phyloP scores from a whole-genome alignment of 192 early-diverging fungal species.

The Geranomyces michiganensis region DNA sequence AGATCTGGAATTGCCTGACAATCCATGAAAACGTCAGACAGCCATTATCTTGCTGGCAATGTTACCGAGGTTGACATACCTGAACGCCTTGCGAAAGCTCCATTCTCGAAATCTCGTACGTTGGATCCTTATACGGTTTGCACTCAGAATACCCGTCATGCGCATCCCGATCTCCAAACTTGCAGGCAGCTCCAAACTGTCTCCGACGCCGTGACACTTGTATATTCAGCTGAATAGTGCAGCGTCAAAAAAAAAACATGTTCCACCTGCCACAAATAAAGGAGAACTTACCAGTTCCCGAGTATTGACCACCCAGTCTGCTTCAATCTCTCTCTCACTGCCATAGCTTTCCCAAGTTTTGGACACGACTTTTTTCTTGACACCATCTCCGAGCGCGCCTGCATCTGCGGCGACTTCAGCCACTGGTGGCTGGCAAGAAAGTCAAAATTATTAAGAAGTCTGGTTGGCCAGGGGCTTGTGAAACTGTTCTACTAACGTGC shows the following conservation, averaged over 20 bases:
- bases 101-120: slow-evolving; percentile 52
- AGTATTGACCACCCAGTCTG: slow-evolving; percentile 48
- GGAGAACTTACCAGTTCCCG: slow-evolving; percentile 42
- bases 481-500: slow-evolving; percentile 29
- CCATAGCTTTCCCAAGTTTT: slow-evolving; percentile 57
- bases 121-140: slow-evolving; percentile 55
- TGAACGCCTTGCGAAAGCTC: slow-evolving; percentile 52
- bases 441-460: neutral
- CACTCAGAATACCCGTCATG: slow-evolving; percentile 53
- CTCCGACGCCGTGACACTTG: slow-evolving; percentile 47
- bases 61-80: slow-evolving; percentile 28
- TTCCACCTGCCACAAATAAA: neutral
- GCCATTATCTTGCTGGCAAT: too few species aligned
- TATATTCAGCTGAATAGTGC: slow-evolving; percentile 38
- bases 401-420: slow-evolving; percentile 2
- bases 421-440: neutral
- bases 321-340: slow-evolving; percentile 66
- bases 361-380: slow-evolving; percentile 41
- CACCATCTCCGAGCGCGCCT: neutral
- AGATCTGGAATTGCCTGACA: slow-evolving; percentile 48
- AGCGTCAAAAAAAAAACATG: neutral
- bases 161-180: slow-evolving; percentile 59
- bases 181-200: slow-evolving; percentile 51
- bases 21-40: too few species aligned
- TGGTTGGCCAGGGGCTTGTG: neutral